Conservation (phyloP, 345 rosid genomes). For the Eucalyptus viminalis region DNA sequence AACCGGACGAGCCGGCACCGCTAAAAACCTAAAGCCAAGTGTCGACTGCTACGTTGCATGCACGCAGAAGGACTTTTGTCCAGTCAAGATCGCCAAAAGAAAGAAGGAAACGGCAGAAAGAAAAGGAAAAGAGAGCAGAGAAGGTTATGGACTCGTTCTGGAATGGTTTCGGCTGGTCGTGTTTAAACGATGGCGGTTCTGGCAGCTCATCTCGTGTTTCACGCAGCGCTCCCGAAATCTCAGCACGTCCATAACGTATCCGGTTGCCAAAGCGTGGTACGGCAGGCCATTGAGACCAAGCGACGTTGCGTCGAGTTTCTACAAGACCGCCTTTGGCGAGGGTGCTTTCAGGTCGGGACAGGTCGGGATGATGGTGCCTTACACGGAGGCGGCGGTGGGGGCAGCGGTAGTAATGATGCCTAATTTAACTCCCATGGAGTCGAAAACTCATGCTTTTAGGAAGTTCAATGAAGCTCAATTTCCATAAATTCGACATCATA, state of each 20-base stretch:
- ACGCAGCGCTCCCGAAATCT: not conserved
- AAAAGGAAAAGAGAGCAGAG: not conserved
- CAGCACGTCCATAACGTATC: not conserved
- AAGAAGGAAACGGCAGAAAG: not conserved
- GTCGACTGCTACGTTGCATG: not conserved
- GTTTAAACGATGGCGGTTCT: not conserved
- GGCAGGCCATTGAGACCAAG: not conserved
- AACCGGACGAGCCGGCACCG: not conserved
- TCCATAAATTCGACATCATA: not conserved
- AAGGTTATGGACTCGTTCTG: not conserved
- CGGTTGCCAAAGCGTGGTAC: not conserved
- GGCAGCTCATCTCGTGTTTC: not conserved
- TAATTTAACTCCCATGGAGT: not conserved
- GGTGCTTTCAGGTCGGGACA: not conserved
- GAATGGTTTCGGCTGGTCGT: fast-evolving
- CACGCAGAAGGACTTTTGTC: not conserved
- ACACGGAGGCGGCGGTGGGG: fast-evolving
- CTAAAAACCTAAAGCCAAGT: not conserved
- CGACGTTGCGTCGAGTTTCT: not conserved
- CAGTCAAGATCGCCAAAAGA: not conserved
- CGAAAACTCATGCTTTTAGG: not conserved
- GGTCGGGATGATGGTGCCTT: not conserved
- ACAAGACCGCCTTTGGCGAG: not conserved
- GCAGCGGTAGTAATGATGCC: not conserved
- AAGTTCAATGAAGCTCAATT: not conserved